These are phyloP conservation scores for Acanthamoeba divionensis DNA, from an alignment of 208 protist species.

Conservation along the genomic window DNA sequence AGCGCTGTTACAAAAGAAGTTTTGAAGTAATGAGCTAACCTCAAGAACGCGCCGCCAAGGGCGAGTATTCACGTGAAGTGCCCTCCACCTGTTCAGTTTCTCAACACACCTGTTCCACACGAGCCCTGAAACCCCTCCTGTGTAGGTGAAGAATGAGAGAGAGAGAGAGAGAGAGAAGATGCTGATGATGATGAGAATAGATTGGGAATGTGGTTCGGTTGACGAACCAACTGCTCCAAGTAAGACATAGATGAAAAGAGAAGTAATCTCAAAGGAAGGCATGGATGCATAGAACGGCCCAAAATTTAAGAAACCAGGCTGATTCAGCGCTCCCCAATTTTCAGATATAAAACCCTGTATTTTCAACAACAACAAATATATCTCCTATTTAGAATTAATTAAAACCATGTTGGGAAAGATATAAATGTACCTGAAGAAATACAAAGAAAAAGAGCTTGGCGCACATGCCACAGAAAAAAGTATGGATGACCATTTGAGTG, in stretches of 20 bases:
- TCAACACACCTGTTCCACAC: neutral
- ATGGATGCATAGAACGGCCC: neutral
- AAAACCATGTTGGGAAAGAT: neutral
- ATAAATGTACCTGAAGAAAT: neutral
- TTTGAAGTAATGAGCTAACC: neutral
- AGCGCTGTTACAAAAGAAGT: neutral
- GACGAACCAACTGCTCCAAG: neutral
- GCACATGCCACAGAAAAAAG: constrained; percentile 10
- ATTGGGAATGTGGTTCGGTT: neutral
- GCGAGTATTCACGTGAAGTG: neutral
- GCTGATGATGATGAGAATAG: too few relatives aligned
- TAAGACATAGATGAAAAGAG: neutral
- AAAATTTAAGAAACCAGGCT: neutral
- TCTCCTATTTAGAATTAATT: neutral
- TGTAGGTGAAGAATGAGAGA: too few relatives aligned
- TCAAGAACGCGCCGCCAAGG: neutral
- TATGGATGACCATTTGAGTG: neutral
- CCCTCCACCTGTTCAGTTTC: neutral
- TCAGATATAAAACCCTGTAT: neutral
- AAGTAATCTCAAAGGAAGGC: neutral
- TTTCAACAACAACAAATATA: neutral
- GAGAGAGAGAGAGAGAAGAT: neutral
- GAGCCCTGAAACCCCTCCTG: neutral
- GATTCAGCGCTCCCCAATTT: neutral
- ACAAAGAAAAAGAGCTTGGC: constrained; percentile 29